phyloP scores from a whole-genome alignment of 768 basidiomycete species.

The Sarcodon aspratus region DNA sequence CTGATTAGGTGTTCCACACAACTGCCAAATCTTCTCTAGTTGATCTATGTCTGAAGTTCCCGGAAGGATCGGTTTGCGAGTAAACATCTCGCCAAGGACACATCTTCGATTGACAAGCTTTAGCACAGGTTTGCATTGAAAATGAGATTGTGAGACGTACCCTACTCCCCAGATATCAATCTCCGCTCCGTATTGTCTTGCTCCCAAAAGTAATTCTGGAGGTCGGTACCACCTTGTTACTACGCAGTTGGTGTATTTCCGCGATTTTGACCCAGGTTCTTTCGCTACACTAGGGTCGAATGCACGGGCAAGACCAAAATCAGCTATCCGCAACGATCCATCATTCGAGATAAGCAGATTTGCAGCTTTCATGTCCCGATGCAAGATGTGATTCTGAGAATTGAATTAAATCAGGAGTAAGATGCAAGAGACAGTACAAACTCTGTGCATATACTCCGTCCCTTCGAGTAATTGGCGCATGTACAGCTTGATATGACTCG shows the following conservation, averaged over 20 bases:
- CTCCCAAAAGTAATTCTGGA: slow-evolving; percentile 84
- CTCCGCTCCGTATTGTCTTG: slow-evolving; percentile 82
- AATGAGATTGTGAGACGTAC: slow-evolving; percentile 9
- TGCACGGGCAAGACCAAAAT: slow-evolving; percentile 90
- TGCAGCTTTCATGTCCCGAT: slow-evolving; percentile 98
- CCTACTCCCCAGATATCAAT: slow-evolving; percentile 99
- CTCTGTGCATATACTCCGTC: slow-evolving; percentile 90
- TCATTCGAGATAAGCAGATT: slow-evolving; percentile 88
- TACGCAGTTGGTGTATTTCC: slow-evolving; percentile 90
- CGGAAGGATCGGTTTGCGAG: slow-evolving; percentile 73
- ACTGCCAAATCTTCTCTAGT: slow-evolving; percentile 74
- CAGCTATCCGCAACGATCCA: slow-evolving; percentile 81
- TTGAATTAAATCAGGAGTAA: slow-evolving; percentile 3
- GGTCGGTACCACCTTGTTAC: slow-evolving; percentile 94
- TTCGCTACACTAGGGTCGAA: slow-evolving; percentile 44
- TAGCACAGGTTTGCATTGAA: not conserved
- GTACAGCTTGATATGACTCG: slow-evolving; percentile 88
- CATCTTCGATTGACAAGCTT: slow-evolving; percentile 37
- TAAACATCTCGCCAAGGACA: slow-evolving; percentile 96
- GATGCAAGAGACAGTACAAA: slow-evolving; percentile 26
- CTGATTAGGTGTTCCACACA: slow-evolving; percentile 85
- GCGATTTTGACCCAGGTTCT: slow-evolving; percentile 18
- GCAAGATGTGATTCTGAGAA: slow-evolving; percentile 77
- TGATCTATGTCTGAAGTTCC: slow-evolving; percentile 90
- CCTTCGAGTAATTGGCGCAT: slow-evolving; percentile 96